Evolutionary conservation across 2,329 filamentous ascomycete species (phyloP).

Genomic region (Ophiostoma quercus): DNA sequence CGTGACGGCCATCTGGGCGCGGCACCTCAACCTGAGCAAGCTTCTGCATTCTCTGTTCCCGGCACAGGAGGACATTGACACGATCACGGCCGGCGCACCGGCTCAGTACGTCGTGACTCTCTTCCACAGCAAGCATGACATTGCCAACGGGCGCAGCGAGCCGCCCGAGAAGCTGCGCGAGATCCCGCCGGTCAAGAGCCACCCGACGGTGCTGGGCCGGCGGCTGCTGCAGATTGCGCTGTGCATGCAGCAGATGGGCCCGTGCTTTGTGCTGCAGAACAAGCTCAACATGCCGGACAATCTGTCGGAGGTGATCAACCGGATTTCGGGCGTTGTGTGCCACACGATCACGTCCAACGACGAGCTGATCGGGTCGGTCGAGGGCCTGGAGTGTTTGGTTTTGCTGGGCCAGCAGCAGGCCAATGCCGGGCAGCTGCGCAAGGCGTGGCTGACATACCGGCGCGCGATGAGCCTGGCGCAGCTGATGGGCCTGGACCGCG

Average conservation of each 20-base stretch:
- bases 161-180: conserved; percentile 28
- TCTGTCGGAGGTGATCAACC: conserved; percentile 31
- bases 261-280: conserved; percentile 30
- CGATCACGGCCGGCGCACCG: conserved; percentile 31
- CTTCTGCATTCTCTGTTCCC: conserved; percentile 36
- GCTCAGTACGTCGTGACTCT: conserved; percentile 32
- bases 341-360: conserved; percentile 47
- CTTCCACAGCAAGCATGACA: conserved; percentile 34
- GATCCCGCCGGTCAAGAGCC: conserved; percentile 36
- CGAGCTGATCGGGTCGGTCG: conserved; percentile 46
- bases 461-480: conserved; percentile 48
- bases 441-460: conserved; percentile 49
- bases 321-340: conserved; percentile 34
- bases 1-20: conserved; percentile 24
- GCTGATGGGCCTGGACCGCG: conserved; percentile 46
- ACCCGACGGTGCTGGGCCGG: conserved; percentile 46
- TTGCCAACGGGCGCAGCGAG: conserved; percentile 33
- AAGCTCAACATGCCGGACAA: conserved; percentile 31
- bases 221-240: conserved; percentile 44
- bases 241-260: conserved; percentile 44
- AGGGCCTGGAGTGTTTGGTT: conserved; percentile 50
- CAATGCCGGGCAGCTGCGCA: conserved; percentile 50
- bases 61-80: conserved; percentile 34
- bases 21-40: conserved; percentile 34
- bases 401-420: conserved; percentile 46